These are phyloP conservation scores for Ceratobasidium sp. DNA, from an alignment of 1,284 basidiomycete species.

Conservation along the genomic window DNA sequence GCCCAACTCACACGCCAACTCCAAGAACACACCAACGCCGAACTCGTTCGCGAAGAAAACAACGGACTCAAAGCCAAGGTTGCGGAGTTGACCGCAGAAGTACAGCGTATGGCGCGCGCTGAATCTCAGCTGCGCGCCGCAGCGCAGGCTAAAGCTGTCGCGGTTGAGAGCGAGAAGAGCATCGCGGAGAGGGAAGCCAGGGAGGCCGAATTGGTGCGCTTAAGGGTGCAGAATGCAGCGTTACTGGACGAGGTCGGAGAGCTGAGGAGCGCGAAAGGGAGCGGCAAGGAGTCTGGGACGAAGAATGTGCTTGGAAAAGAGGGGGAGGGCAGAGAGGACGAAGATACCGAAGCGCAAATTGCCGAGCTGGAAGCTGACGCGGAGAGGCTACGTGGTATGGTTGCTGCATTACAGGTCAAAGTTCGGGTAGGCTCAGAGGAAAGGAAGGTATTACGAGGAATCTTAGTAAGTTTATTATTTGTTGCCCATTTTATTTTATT, in stretches of 20 bases:
- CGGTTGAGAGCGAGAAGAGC: constrained; percentile 63
- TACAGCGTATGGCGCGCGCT: constrained; percentile 37
- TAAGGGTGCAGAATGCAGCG: constrained; percentile 74
- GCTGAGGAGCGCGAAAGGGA: constrained; percentile 55
- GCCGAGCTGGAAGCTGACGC: constrained; percentile 61
- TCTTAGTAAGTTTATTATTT: constrained; percentile 65
- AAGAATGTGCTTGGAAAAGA: constrained; percentile 71
- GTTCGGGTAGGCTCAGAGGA: constrained; percentile 66
- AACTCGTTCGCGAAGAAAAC: constrained; percentile 82
- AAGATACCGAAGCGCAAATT: constrained; percentile 59
- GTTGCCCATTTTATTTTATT: not conserved
- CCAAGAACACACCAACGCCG: constrained; percentile 60
- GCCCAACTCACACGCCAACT: constrained; percentile 43
- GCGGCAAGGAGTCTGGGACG: constrained; percentile 67
- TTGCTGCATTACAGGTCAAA: constrained; percentile 65
- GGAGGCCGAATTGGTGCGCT: constrained; percentile 67
- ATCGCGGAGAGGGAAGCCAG: constrained; percentile 69
- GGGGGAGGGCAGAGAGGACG: constrained; percentile 64
- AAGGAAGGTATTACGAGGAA: constrained; percentile 73
- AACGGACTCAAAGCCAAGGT: constrained; percentile 61
- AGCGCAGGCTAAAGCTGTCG: not conserved
- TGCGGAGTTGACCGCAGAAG: constrained; percentile 28
- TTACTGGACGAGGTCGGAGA: constrained; percentile 67
- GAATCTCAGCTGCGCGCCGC: constrained; percentile 33
- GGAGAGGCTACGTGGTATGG: constrained; percentile 59